A percentile compares a stretch with the other conserved stretches of the same genome.
Evolutionary conservation across 129 eudicot genomes (phyloP).

Genomic region (Saposhnikovia divaricata): DNA sequence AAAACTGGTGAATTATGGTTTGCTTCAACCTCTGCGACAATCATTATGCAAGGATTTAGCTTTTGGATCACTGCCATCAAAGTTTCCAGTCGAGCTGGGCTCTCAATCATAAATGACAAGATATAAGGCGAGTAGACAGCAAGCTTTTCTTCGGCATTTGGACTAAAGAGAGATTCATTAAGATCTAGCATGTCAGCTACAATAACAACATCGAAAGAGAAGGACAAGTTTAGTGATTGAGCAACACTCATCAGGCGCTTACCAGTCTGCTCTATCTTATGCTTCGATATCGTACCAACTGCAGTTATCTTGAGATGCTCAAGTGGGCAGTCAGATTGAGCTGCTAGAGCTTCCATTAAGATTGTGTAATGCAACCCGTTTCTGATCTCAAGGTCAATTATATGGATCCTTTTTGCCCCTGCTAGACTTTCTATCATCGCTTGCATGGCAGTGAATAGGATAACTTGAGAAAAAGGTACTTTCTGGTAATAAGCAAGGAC

Average conservation of each 20-base stretch:
- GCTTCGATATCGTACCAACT: constrained; percentile 1
- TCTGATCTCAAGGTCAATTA: constrained; percentile 10
- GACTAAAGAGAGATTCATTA: neutral
- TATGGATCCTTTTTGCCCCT: constrained; percentile 5
- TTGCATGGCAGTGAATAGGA: constrained; percentile 3
- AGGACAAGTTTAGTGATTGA: constrained; percentile 13
- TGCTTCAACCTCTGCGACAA: neutral
- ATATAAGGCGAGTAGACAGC: neutral
- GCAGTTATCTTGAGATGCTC: constrained; percentile 25
- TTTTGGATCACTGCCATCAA: neutral
- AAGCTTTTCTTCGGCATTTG: neutral
- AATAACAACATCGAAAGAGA: constrained; percentile 14
- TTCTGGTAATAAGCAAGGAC: neutral
- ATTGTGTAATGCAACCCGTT: neutral
- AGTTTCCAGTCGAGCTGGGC: neutral
- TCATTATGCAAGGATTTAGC: constrained; percentile 7
- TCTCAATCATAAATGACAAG: neutral
- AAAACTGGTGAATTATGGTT: constrained; percentile 1
- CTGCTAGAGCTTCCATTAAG: constrained; percentile 23
- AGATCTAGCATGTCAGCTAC: constrained; percentile 4
- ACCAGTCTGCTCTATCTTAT: constrained; percentile 15
- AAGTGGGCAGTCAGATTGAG: neutral
- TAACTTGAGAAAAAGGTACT: constrained; percentile 7
- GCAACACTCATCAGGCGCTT: constrained; percentile 12
- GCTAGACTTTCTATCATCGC: neutral